Base-by-base conservation (phyloP, 495 filamentous ascomycete species). In the Lasiosphaeris hirsuta region DNA sequence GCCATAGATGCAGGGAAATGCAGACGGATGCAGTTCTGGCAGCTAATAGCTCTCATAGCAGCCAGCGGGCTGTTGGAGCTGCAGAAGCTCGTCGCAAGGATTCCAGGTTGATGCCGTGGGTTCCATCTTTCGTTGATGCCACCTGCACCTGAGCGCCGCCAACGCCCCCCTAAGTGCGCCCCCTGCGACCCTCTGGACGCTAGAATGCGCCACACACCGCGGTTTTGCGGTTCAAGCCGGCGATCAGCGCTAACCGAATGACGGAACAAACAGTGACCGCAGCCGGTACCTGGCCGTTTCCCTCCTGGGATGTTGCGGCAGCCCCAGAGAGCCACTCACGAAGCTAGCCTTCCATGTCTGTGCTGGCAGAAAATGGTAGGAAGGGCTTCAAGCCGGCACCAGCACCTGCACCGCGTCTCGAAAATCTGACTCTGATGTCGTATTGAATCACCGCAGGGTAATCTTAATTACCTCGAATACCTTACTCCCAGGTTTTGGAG, bases 161-260 rank as follows among this genome's bases (percentile, higher is more conserved):
- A 13, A 10, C 43, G 4, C 43, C 18, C 43, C 18, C n/a, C 43
- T 23, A 14, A 45, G 30, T 19, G 43, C 53, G n/a, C 34, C 37
- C 42, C 37, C 30, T 33, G 53, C 53, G 41, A 30, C 17, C 50
- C 57, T 50, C 57, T 59, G 40, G 36, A 14, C 33, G 18, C 49
- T 45, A 48, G 15, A 59, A 47, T 35, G 33, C 57, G 50, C 50
- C 56, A 53, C 48, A 23, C 35, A 36, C 39, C 38, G n/a, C n/a
- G n/a, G n/a, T n/a, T n/a, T n/a, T 18, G 44, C 55, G 56, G 60
- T 61, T 44, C 60, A 59, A 52, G 63, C 63, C 61, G 63, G 52
- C 54, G 63, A 68, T 68, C 63, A 66, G 56, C 61, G 65, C 63
- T 62, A 68, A 63, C 58, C 57, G 43, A 56, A 57, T 57, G 60